These are phyloP conservation scores for Wallacemonas sp. DNA, from an alignment of 208 protist species.

Conservation along the genomic window DNA sequence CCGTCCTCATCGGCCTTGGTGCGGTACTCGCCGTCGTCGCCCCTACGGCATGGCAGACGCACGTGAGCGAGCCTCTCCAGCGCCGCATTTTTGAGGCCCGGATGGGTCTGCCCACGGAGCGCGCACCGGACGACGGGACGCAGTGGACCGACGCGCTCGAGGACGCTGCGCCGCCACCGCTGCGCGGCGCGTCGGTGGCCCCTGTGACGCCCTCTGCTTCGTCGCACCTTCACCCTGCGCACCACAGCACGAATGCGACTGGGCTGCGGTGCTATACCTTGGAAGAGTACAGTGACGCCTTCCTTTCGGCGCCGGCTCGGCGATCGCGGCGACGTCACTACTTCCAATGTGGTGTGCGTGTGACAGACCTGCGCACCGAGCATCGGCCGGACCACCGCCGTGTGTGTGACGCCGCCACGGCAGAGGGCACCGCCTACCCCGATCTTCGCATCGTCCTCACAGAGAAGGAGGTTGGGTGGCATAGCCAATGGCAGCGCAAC, in stretches of 20 bases:
- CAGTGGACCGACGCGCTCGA: not conserved
- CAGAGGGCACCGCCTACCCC: constrained; percentile 10
- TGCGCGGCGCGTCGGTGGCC: not conserved
- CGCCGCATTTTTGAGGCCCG: not conserved
- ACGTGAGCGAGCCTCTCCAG: not conserved
- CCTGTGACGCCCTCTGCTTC: not conserved
- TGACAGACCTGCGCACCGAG: constrained; percentile 49
- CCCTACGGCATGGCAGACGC: not conserved
- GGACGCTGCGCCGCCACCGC: not conserved
- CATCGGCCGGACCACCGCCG: constrained; percentile 22
- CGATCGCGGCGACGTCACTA: constrained; percentile 13
- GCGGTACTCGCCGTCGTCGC: constrained; percentile 2
- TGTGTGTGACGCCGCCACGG: constrained; percentile 19
- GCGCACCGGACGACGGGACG: not conserved
- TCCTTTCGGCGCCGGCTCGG: constrained; percentile 17
- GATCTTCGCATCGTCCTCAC: constrained; percentile 56
- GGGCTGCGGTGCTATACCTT: constrained; percentile 58
- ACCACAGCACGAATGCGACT: not conserved
- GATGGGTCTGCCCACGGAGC: not conserved
- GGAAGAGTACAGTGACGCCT: constrained; percentile 56
- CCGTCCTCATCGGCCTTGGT: not conserved
- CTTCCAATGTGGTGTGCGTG: constrained; percentile 69
- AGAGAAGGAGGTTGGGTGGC: constrained; percentile 39
- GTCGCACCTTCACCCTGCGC: too few species aligned
- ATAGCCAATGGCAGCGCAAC: constrained; percentile 35